A percentile compares a stretch with the other conserved stretches of the same genome.
Evolutionary conservation across 768 basidiomycete species (phyloP).

Genomic region (Nevesoporus exiguus): DNA sequence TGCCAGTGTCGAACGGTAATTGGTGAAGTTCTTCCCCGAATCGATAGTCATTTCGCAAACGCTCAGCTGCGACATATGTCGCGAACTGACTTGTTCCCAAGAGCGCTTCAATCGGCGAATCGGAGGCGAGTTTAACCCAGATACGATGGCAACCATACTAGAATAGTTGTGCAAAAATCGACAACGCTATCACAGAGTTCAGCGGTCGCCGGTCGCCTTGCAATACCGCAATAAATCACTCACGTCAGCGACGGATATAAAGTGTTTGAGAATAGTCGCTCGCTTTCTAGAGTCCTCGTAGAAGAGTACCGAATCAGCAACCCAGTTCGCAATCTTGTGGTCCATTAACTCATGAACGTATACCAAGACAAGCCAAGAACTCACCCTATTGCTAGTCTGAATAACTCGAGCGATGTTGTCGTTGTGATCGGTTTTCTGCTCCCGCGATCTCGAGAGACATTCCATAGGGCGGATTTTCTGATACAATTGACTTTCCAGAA

Average conservation of each 20-base stretch:
- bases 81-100: slow-evolving; percentile 83
- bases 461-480: slow-evolving; percentile 87
- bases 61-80: slow-evolving; percentile 68
- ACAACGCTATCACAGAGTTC: slow-evolving; percentile 62
- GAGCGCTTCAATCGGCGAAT: slow-evolving; percentile 91
- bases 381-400: slow-evolving; percentile 79
- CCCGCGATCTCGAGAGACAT: slow-evolving; percentile 80
- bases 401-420: slow-evolving; percentile 89
- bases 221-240: slow-evolving; percentile 30
- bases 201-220: neutral
- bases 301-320: slow-evolving; percentile 76
- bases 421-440: slow-evolving; percentile 65
- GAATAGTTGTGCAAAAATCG: slow-evolving; percentile 90
- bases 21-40: slow-evolving; percentile 90
- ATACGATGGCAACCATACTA: slow-evolving; percentile 94
- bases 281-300: slow-evolving; percentile 83
- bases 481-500: slow-evolving; percentile 85
- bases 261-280: slow-evolving; percentile 79
- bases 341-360: neutral
- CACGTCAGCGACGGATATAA: slow-evolving; percentile 90
- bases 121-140: slow-evolving; percentile 90
- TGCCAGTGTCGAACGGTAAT: slow-evolving; percentile 82
- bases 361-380: slow-evolving; percentile 16
- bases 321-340: slow-evolving; percentile 88
- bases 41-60: slow-evolving; percentile 88